These are phyloP conservation scores for Fusarium concolor DNA, from an alignment of 2,329 filamentous ascomycete species.

Conservation along the genomic window DNA sequence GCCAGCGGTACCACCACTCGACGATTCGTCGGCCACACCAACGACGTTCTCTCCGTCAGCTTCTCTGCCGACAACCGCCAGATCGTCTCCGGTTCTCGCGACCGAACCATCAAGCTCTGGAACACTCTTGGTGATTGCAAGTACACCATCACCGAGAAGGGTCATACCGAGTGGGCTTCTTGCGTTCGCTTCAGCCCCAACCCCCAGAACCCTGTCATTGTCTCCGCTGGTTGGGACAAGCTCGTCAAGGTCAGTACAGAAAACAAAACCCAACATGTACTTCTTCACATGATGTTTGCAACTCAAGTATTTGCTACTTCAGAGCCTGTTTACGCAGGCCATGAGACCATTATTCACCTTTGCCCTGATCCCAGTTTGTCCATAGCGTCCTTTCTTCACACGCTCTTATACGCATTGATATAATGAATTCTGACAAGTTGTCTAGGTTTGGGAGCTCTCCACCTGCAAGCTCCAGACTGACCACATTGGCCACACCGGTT, in stretches of 20 bases:
- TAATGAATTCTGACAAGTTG: slow-evolving; percentile 25
- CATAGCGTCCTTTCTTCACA: slow-evolving; percentile 5
- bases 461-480: slow-evolving; percentile 99
- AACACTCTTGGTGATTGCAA: slow-evolving; percentile 99
- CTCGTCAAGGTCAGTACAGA: slow-evolving; percentile 91
- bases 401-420: neutral
- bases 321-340: slow-evolving; percentile 83
- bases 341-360: slow-evolving; percentile 97
- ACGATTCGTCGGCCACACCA: slow-evolving; percentile 98
- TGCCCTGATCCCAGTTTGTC: slow-evolving; percentile 74
- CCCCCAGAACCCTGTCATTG: slow-evolving; percentile 99
- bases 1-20: slow-evolving; percentile 96
- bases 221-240: slow-evolving; percentile 99
- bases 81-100: slow-evolving; percentile 98
- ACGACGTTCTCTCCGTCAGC: slow-evolving; percentile 99
- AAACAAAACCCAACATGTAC: neutral
- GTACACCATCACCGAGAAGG: slow-evolving; percentile 99
- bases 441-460: slow-evolving; percentile 97
- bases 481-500: slow-evolving; percentile 99
- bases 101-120: slow-evolving; percentile 99
- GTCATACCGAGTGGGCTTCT: slow-evolving; percentile 99
- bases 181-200: slow-evolving; percentile 99
- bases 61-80: slow-evolving; percentile 99
- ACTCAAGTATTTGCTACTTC: slow-evolving; percentile 99
- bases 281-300: slow-evolving; percentile 87